These are phyloP conservation scores for Kickxella alabastrina DNA, from an alignment of 192 early-diverging fungal species.

Conservation along the genomic window DNA sequence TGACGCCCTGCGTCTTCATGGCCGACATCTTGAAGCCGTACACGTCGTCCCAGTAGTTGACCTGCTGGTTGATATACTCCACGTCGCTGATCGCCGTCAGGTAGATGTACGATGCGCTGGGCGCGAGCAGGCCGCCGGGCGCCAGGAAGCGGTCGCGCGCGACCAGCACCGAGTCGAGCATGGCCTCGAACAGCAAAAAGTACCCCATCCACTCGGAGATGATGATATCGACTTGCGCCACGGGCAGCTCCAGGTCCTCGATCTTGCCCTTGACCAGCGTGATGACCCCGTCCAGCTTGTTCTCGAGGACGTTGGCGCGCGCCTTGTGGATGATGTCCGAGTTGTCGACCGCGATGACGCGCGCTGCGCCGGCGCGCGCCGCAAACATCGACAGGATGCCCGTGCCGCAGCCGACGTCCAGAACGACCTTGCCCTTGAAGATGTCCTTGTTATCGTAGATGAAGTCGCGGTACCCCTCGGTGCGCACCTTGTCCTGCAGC, in stretches of 20 bases:
- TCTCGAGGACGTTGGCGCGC: constrained; percentile 72
- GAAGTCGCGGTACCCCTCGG: constrained; percentile 91
- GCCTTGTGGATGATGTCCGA: constrained; percentile 54
- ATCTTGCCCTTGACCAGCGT: constrained; percentile 88
- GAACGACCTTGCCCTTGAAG: constrained; percentile 80
- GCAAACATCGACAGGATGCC: constrained; percentile 97
- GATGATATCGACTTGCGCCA: constrained; percentile 87
- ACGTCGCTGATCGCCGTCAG: constrained; percentile 82
- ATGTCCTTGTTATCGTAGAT: constrained; percentile 79
- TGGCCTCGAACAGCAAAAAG: constrained; percentile 92
- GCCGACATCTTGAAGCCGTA: constrained; percentile 91
- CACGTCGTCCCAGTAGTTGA: constrained; percentile 84
- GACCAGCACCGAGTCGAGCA: constrained; percentile 59
- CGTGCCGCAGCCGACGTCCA: constrained; percentile 94
- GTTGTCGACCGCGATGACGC: constrained; percentile 82
- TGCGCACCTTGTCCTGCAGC: constrained; percentile 93
- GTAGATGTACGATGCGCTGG: constrained; percentile 84
- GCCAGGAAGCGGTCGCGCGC: constrained; percentile 87
- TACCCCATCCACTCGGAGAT: constrained; percentile 97
- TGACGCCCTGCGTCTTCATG: constrained; percentile 64
- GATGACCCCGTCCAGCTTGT: constrained; percentile 74
- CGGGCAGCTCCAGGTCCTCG: constrained; percentile 60
- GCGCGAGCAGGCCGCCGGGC: constrained; percentile 89
- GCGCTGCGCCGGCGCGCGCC: constrained; percentile 87
- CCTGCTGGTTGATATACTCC: constrained; percentile 76